phyloP scores from a whole-genome alignment of 805 yeast genomes.

The Zygosaccharomyces pseudorouxii region DNA sequence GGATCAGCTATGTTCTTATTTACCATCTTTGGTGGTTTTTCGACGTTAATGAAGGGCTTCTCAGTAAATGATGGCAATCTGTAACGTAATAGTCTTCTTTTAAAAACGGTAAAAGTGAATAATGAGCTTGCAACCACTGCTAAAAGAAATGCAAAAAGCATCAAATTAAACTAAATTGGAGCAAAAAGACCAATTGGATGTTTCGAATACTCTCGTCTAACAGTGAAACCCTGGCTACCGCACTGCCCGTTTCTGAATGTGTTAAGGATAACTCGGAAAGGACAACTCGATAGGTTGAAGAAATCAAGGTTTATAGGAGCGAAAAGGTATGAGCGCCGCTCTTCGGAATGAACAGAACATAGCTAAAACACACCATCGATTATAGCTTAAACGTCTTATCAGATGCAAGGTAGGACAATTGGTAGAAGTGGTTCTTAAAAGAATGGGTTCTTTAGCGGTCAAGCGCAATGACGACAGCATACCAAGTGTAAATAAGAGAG shows the following conservation, averaged over 20 bases:
- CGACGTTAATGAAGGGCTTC: neutral
- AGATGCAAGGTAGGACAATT: neutral
- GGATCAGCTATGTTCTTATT: conserved; percentile 15
- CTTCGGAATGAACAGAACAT: neutral
- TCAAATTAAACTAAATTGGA: neutral
- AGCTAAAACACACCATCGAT: neutral
- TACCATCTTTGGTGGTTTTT: conserved; percentile 1
- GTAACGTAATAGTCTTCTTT: conserved; percentile 2
- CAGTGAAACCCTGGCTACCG: too few species aligned
- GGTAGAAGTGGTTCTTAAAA: neutral
- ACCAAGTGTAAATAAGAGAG: neutral
- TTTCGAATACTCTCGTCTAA: neutral
- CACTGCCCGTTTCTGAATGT: neutral
- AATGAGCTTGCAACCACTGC: conserved; percentile 6
- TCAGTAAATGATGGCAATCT: neutral
- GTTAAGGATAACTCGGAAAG: neutral
- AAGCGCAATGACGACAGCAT: neutral
- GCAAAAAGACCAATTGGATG: neutral
- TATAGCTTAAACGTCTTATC: neutral
- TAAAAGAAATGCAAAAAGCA: neutral
- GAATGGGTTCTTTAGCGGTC: neutral
- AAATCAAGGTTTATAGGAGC: neutral
- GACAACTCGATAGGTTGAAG: neutral
- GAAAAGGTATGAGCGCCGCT: neutral
- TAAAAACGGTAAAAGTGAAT: conserved; percentile 3